Evolutionary conservation across 805 yeast species (phyloP).

Genomic region (Barnettozyma pratensis): DNA sequence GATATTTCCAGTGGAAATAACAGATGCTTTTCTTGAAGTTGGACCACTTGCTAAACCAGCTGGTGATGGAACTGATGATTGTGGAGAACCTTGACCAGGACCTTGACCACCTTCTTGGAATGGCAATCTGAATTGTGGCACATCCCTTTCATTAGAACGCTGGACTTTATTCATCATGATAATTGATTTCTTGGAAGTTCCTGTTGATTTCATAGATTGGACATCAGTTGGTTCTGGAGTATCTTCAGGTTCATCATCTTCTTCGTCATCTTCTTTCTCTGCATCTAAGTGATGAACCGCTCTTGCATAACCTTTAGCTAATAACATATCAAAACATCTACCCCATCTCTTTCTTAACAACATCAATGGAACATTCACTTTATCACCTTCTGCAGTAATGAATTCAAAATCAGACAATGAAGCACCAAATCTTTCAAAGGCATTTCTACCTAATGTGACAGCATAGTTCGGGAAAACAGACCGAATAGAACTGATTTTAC

Average conservation of each 20-base stretch:
- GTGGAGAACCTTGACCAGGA: constrained; percentile 5
- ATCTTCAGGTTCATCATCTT: constrained; percentile 8
- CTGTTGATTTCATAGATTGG: constrained; percentile 14
- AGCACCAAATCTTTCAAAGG: constrained; percentile 61
- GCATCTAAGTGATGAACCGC: constrained; percentile 35
- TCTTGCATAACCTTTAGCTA: constrained; percentile 60
- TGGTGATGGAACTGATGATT: constrained; percentile 9
- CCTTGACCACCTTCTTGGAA: constrained; percentile 45
- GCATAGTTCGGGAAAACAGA: constrained; percentile 76
- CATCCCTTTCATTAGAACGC: constrained; percentile 23
- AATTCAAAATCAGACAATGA: constrained; percentile 68
- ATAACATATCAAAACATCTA: constrained; percentile 52
- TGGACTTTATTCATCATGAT: constrained; percentile 16
- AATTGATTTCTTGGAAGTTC: constrained; percentile 23
- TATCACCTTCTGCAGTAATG: constrained; percentile 62
- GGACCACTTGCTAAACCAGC: constrained; percentile 8
- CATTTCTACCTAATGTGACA: constrained; percentile 70
- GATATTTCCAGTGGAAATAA: constrained; percentile 29
- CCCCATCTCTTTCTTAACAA: constrained; percentile 77
- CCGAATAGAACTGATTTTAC: constrained; percentile 57
- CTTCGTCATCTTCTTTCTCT: constrained; percentile 5
- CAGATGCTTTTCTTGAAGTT: constrained; percentile 34
- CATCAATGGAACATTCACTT: constrained; percentile 56
- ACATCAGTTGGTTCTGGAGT: constrained; percentile 3
- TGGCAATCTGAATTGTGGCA: constrained; percentile 63